Evolutionary conservation across 768 basidiomycete species (phyloP).

Genomic region (Sporobolomyces roseus): DNA sequence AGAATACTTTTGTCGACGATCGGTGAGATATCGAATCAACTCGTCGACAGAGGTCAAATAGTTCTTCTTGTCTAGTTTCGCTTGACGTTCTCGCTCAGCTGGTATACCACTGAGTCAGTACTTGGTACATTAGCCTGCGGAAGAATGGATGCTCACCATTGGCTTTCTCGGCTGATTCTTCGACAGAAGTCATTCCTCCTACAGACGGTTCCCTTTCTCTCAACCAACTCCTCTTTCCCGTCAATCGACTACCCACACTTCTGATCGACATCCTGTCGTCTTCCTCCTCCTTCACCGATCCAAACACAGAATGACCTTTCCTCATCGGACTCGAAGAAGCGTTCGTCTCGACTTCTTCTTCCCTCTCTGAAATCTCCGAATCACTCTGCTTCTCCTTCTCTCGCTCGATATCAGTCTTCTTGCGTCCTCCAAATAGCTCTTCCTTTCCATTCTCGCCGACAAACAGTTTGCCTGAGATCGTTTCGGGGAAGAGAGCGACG

Average conservation of each 20-base stretch:
- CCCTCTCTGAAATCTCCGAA: constrained; percentile 44
- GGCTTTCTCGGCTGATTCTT: constrained; percentile 46
- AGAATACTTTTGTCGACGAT: constrained; percentile 78
- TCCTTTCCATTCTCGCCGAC: constrained; percentile 71
- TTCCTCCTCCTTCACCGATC: no score
- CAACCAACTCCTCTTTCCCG: constrained; percentile 30
- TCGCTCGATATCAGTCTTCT: constrained; percentile 46
- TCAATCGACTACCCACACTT: constrained; percentile 11
- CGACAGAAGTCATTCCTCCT: neutral
- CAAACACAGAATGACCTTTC: neutral
- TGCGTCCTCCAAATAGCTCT: constrained; percentile 71
- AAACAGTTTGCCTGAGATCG: constrained; percentile 71
- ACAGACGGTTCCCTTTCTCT: constrained; percentile 16
- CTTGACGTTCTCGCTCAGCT: constrained; percentile 5
- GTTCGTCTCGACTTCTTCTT: constrained; percentile 19
- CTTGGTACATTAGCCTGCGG: no score
- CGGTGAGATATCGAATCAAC: constrained; percentile 78
- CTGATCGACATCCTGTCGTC: constrained; percentile 61
- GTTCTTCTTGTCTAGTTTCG: constrained; percentile 11
- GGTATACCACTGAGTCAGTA: no score
- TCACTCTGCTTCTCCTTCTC: constrained; percentile 45
- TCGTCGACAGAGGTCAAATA: constrained; percentile 67
- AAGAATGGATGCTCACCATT: constrained; percentile 35
- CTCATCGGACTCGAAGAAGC: constrained; percentile 6
- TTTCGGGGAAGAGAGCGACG: constrained; percentile 77